Percentiles rank a stretch among this genome's conserved stretches.
Evolutionary conservation across 2,329 filamentous ascomycete species (phyloP).

Genomic region (Zymoseptoria ardabiliae): DNA sequence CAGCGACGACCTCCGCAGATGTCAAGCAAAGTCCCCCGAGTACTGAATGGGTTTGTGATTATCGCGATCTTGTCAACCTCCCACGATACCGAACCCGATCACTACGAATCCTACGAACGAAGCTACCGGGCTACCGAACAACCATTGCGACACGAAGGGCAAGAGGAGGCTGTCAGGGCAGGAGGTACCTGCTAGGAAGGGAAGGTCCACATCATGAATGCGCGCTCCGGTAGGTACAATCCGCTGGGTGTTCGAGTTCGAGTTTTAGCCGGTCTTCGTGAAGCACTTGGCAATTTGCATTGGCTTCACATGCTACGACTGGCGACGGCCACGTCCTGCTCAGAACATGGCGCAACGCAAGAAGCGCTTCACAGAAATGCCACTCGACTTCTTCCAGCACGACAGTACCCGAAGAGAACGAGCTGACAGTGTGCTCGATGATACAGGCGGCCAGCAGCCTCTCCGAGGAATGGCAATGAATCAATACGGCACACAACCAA

Average conservation of each 20-base stretch:
- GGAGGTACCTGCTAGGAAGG: not conserved
- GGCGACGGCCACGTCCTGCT: not conserved
- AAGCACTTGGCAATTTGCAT: not conserved
- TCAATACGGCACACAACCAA: conserved; percentile 39
- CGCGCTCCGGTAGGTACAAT: conserved; percentile 3
- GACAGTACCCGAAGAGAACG: not conserved
- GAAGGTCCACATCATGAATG: conserved; percentile 5
- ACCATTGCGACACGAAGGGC: not conserved
- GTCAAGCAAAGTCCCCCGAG: not conserved
- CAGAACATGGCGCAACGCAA: not conserved
- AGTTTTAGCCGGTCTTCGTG: not conserved
- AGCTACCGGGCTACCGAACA: not conserved
- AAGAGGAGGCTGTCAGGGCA: not conserved
- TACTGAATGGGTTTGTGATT: not conserved
- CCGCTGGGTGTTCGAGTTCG: not conserved
- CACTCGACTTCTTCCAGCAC: not conserved
- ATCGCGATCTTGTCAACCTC: not conserved
- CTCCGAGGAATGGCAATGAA: conserved; percentile 47
- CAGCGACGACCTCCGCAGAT: not conserved
- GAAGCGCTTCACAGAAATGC: not conserved
- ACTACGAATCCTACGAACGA: not conserved
- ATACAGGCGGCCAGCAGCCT: conserved; percentile 28
- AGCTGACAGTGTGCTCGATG: conserved; percentile 15
- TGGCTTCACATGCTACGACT: not conserved
- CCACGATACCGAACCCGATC: not conserved